Evolutionary conservation across 1,284 basidiomycete species (phyloP).

Genomic region (Apiotrichum domesticum): DNA sequence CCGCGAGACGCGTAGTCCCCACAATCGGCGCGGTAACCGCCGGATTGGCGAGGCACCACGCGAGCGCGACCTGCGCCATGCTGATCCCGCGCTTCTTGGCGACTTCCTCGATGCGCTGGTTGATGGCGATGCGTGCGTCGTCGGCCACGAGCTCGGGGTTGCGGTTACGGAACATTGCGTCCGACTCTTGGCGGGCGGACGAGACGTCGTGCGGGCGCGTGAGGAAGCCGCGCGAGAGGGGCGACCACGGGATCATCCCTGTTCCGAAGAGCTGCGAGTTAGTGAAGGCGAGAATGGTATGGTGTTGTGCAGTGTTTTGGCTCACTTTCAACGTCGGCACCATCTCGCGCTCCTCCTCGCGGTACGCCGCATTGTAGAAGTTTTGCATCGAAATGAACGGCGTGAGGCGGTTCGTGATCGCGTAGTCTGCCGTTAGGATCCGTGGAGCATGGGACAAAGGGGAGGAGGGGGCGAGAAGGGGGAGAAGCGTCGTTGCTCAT

Average conservation of each 20-base stretch:
- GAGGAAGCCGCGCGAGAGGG: slow-evolving; percentile 31
- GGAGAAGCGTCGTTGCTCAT: too few relatives aligned
- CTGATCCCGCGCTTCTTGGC: slow-evolving; percentile 52
- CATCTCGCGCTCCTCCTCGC: slow-evolving; percentile 60
- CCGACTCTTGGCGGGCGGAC: slow-evolving; percentile 22
- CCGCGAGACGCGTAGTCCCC: slow-evolving; percentile 34
- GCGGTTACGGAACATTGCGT: slow-evolving; percentile 14
- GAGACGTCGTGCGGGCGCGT: slow-evolving; percentile 21
- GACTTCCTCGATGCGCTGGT: slow-evolving; percentile 52
- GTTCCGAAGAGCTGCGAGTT: slow-evolving; percentile 33
- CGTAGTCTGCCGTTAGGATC: slow-evolving; percentile 32
- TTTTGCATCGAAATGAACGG: slow-evolving; percentile 69
- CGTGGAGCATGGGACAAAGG: too few relatives aligned
- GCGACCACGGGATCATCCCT: slow-evolving; percentile 47
- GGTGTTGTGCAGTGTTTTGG: not conserved
- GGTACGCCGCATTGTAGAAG: slow-evolving; percentile 51
- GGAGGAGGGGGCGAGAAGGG: too few relatives aligned
- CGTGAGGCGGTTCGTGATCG: slow-evolving; percentile 53
- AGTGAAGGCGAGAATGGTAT: too few relatives aligned
- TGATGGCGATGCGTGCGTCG: slow-evolving; percentile 29
- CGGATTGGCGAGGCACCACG: slow-evolving; percentile 50
- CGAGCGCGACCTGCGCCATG: slow-evolving; percentile 58
- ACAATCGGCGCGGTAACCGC: slow-evolving; percentile 41
- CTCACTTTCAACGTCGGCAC: slow-evolving; percentile 50
- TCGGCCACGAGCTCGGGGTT: not conserved